Evolutionary conservation across 2,329 filamentous ascomycete species (phyloP).

Genomic region (Penicillium sp.): DNA sequence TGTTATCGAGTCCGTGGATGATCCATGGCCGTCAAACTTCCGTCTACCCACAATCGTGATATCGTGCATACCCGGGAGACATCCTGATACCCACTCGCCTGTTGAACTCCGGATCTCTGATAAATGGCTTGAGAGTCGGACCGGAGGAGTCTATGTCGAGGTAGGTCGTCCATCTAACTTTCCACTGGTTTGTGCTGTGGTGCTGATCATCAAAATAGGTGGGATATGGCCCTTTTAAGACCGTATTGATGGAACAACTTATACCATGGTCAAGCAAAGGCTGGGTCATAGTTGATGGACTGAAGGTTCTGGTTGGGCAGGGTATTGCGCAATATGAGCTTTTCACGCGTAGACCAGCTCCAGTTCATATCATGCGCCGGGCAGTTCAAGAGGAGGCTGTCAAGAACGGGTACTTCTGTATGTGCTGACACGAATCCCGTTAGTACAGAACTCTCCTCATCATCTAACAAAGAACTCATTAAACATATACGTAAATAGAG

Average conservation of each 20-base stretch:
- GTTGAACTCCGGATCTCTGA: conserved; percentile 16
- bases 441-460: no score
- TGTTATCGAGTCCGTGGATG: conserved; percentile 12
- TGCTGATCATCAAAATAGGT: conserved; percentile 3
- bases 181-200: not conserved
- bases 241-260: conserved; percentile 18
- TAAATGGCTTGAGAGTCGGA: conserved; percentile 24
- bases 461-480: no score
- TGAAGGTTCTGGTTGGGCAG: conserved; percentile 24
- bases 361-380: conserved; percentile 25
- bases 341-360: conserved; percentile 25
- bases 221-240: conserved; percentile 19
- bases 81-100: conserved; percentile 13
- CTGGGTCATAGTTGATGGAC: conserved; percentile 27
- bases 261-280: conserved; percentile 11
- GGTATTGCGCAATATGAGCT: conserved; percentile 29
- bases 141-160: conserved; percentile 27
- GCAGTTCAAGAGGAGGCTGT: conserved; percentile 17
- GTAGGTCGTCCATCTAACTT: conserved; percentile 7
- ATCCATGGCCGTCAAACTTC: conserved; percentile 20
- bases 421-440: not conserved
- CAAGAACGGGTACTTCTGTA: conserved; percentile 12
- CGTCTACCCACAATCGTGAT: conserved; percentile 25
- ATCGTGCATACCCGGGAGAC: conserved; percentile 22
- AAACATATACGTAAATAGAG: no score